phyloP scores from a whole-genome alignment of 2,329 filamentous ascomycete genomes.

The Diaporthe citri region DNA sequence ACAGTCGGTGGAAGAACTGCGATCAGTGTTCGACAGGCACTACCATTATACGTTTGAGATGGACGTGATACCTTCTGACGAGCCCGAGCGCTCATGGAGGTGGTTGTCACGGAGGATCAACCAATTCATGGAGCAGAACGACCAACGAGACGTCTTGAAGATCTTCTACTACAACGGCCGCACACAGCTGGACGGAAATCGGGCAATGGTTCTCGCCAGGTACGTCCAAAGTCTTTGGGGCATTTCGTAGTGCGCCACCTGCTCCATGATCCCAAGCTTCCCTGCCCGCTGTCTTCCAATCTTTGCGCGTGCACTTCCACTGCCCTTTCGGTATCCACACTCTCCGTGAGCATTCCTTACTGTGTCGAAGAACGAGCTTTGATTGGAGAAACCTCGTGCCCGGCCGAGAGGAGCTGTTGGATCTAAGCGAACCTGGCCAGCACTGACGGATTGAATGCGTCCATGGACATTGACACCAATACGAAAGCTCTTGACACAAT shows the following conservation, averaged over 20 bases:
- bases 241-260: not conserved
- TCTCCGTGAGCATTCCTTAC: not conserved
- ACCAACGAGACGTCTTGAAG: conserved; percentile 69
- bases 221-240: conserved; percentile 47
- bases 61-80: conserved; percentile 63
- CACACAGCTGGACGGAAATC: conserved; percentile 66
- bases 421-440: not conserved
- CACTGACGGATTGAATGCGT: not conserved
- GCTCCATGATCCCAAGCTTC: not conserved
- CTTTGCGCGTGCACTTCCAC: conserved; percentile 36
- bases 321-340: not conserved
- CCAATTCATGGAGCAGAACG: conserved; percentile 65
- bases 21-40: conserved; percentile 62
- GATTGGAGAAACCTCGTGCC: not conserved
- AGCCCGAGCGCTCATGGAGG: conserved; percentile 63
- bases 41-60: conserved; percentile 65
- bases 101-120: conserved; percentile 66
- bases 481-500: not conserved
- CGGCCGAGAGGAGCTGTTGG: not conserved
- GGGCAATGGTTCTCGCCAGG: conserved; percentile 71
- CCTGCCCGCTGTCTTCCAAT: not conserved
- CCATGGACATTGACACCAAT: not conserved
- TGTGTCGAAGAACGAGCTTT: not conserved
- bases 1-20: conserved; percentile 60
- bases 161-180: conserved; percentile 70